Evolutionary conservation across 208 protist genomes (phyloP).

Genomic region (Trypanosoma scelopori): DNA sequence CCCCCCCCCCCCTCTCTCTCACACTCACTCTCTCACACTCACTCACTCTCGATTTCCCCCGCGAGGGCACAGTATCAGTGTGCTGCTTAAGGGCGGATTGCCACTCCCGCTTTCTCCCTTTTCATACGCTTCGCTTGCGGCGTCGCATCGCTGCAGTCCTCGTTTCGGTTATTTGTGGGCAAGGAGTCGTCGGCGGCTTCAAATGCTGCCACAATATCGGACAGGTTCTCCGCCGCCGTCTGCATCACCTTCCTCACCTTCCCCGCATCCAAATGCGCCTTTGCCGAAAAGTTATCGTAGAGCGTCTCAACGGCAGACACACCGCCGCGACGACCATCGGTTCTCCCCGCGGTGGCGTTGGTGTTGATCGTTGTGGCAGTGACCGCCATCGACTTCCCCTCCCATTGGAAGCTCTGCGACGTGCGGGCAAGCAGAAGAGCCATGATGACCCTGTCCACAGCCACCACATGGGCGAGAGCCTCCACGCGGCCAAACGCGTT

Average conservation of each 20-base stretch:
- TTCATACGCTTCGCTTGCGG: constrained; percentile 18
- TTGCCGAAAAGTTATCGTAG: constrained; percentile 65
- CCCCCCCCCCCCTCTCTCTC: too few relatives aligned
- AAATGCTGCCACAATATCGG: constrained; percentile 40
- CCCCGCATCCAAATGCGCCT: constrained; percentile 48
- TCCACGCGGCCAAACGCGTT: constrained; percentile 34
- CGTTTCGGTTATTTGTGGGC: background rate
- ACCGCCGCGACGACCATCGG: background rate
- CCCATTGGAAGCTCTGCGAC: constrained; percentile 37
- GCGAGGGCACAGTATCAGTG: background rate
- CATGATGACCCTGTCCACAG: constrained; percentile 52
- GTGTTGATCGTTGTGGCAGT: constrained; percentile 13
- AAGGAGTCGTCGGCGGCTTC: constrained; percentile 4
- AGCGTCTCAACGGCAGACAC: constrained; percentile 35
- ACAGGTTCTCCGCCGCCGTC: constrained; percentile 25
- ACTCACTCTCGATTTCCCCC: too few relatives aligned
- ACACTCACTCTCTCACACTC: too few relatives aligned
- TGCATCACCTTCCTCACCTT: constrained; percentile 68
- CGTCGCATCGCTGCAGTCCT: constrained; percentile 5
- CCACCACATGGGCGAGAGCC: constrained; percentile 35
- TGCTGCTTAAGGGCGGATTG: background rate
- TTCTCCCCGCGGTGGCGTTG: background rate
- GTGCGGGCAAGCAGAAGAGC: constrained; percentile 62
- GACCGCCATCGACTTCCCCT: constrained; percentile 27
- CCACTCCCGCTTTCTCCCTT: constrained; percentile 11